These are phyloP conservation scores for Cyberlindnera mississippiensis DNA, from an alignment of 805 yeast genomes.

Conservation along the genomic window DNA sequence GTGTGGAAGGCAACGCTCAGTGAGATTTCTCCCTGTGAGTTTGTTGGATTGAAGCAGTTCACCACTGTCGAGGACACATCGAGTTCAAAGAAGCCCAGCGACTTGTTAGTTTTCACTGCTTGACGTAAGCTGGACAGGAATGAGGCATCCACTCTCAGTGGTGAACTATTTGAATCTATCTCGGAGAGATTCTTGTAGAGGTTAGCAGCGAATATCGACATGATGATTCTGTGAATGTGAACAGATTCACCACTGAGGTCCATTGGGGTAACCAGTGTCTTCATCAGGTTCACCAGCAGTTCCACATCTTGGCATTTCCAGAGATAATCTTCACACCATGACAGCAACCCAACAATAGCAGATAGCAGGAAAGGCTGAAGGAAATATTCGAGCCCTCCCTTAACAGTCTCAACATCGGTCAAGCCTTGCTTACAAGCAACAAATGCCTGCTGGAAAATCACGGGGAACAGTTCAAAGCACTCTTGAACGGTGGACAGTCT, in stretches of 20 bases:
- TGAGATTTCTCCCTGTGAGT: conserved; percentile 8
- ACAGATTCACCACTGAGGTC: conserved; percentile 43
- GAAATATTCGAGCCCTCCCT: conserved; percentile 83
- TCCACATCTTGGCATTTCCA: conserved; percentile 31
- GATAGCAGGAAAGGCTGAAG: conserved; percentile 71
- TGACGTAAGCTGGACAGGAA: conserved; percentile 17
- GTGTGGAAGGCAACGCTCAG: conserved; percentile 18
- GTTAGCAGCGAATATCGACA: conserved; percentile 24
- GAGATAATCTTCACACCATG: conserved; percentile 43
- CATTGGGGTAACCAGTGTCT: conserved; percentile 38
- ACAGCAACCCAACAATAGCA: conserved; percentile 50
- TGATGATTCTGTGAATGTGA: conserved; percentile 39
- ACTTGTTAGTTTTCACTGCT: not conserved
- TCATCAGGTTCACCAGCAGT: conserved; percentile 36
- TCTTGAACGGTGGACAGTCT: conserved; percentile 63
- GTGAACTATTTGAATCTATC: conserved; percentile 9
- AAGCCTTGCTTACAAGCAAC: conserved; percentile 52
- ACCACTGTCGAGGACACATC: conserved; percentile 8
- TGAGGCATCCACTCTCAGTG: conserved; percentile 16
- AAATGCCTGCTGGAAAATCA: conserved; percentile 69
- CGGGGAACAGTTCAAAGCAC: conserved; percentile 64
- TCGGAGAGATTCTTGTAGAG: conserved; percentile 15
- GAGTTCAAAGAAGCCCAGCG: conserved; percentile 12
- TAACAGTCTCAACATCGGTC: conserved; percentile 55
- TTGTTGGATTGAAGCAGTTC: conserved; percentile 1